These are phyloP conservation scores for Lepiota brunneoincarnata DNA, from an alignment of 768 basidiomycete species.

Conservation along the genomic window DNA sequence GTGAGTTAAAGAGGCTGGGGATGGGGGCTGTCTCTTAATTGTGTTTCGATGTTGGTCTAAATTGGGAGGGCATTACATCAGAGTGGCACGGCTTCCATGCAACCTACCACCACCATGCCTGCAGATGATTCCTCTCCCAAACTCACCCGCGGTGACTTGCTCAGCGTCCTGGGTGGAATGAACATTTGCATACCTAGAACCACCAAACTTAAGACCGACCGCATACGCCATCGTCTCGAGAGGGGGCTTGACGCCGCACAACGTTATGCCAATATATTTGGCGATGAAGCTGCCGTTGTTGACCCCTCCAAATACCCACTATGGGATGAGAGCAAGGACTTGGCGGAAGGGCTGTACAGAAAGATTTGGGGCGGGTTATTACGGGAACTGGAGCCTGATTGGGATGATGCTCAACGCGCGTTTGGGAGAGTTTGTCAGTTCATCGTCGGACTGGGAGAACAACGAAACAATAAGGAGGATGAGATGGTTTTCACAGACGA, in stretches of 20 bases:
- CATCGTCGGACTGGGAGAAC: conserved; percentile 19
- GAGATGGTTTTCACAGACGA: conserved; percentile 21
- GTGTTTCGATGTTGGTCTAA: too few relatives aligned
- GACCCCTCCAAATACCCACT: conserved; percentile 15
- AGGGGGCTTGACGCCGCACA: conserved; percentile 26
- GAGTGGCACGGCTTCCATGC: too few relatives aligned
- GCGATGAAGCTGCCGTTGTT: conserved; percentile 8
- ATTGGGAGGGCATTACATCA: too few relatives aligned
- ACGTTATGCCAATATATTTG: conserved; percentile 18
- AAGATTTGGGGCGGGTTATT: conserved; percentile 10
- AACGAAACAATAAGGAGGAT: conserved; percentile 15
- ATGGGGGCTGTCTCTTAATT: too few relatives aligned
- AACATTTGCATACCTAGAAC: conserved; percentile 22
- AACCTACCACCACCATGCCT: conserved; percentile 14
- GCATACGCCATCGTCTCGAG: conserved; percentile 20
- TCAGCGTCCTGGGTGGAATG: conserved; percentile 23
- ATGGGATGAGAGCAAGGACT: conserved; percentile 10
- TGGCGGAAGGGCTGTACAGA: conserved; percentile 17
- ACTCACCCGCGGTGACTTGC: conserved; percentile 23
- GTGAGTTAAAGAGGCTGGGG: too few relatives aligned
- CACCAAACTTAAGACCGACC: conserved; percentile 25
- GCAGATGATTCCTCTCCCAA: conserved; percentile 13
- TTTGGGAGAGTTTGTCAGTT: conserved; percentile 27
- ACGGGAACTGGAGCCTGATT: conserved; percentile 13
- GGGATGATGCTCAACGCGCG: conserved; percentile 20